These are phyloP conservation scores for Candida vaughaniae DNA, from an alignment of 805 yeast species.

Conservation along the genomic window DNA sequence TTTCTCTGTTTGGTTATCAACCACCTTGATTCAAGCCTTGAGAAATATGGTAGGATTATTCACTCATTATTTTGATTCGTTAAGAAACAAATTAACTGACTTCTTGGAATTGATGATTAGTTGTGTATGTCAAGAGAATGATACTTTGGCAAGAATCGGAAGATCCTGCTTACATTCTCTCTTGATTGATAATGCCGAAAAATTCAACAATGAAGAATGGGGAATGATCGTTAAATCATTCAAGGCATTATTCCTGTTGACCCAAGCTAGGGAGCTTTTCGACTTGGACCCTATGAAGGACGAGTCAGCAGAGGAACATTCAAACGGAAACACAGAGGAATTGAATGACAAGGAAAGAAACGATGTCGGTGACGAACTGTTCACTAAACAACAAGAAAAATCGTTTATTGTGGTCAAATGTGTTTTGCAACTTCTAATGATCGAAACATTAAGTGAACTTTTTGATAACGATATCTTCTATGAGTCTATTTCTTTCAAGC, in stretches of 20 bases:
- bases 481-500: constrained; percentile 61
- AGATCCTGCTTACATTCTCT: constrained; percentile 82
- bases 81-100: constrained; percentile 73
- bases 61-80: constrained; percentile 74
- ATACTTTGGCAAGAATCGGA: constrained; percentile 94
- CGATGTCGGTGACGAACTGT: constrained; percentile 18
- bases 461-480: constrained; percentile 71
- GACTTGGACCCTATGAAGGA: constrained; percentile 49
- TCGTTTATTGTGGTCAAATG: constrained; percentile 87
- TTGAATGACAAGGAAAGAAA: constrained; percentile 24
- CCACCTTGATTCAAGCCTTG: constrained; percentile 93
- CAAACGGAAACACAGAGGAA: background rate
- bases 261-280: constrained; percentile 85
- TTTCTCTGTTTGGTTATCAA: constrained; percentile 91
- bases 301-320: background rate
- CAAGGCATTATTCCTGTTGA: constrained; percentile 66
- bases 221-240: constrained; percentile 62
- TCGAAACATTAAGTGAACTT: constrained; percentile 80
- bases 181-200: constrained; percentile 68
- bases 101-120: constrained; percentile 75
- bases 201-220: constrained; percentile 75
- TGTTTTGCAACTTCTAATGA: constrained; percentile 84
- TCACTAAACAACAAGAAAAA: constrained; percentile 45
- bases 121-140: constrained; percentile 95
- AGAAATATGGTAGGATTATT: constrained; percentile 83